Evolutionary conservation across 208 protist species (phyloP).

Genomic region (Blastocrithidia nonstop): DNA sequence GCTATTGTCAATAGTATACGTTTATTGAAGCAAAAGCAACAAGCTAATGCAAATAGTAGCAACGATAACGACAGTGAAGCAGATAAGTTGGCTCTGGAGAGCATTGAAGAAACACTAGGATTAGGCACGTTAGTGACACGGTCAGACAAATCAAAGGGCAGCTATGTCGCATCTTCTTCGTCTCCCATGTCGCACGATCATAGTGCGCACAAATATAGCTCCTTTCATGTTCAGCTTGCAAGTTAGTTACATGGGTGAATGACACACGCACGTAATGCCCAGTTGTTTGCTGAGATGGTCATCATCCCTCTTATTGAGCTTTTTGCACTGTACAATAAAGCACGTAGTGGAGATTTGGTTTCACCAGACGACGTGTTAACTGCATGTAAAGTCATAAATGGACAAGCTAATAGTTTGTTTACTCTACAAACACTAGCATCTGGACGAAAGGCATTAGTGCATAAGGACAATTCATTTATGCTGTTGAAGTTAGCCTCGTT

Average conservation of each 20-base stretch:
- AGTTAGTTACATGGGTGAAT: slow-evolving; percentile 69
- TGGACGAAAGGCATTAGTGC: slow-evolving; percentile 48
- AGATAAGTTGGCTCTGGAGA: slow-evolving; percentile 40
- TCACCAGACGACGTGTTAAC: slow-evolving; percentile 57
- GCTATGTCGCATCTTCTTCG: slow-evolving; percentile 5
- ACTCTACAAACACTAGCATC: slow-evolving; percentile 43
- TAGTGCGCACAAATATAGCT: too few species aligned
- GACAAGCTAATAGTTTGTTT: slow-evolving; percentile 19
- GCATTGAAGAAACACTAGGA: slow-evolving; percentile 73
- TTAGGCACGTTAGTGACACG: slow-evolving; percentile 39
- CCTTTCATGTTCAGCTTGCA: slow-evolving; percentile 47
- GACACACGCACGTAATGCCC: slow-evolving; percentile 54
- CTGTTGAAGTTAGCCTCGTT: slow-evolving; percentile 23
- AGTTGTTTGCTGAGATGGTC: slow-evolving; percentile 51
- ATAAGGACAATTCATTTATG: slow-evolving; percentile 37
- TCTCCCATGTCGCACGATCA: too few species aligned
- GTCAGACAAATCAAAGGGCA: slow-evolving; percentile 1
- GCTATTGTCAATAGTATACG: slow-evolving; percentile 51
- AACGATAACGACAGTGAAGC: slow-evolving; percentile 9
- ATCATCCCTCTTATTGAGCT: slow-evolving; percentile 71
- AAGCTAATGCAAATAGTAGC: slow-evolving; percentile 7
- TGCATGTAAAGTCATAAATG: slow-evolving; percentile 33
- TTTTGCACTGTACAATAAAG: slow-evolving; percentile 75
- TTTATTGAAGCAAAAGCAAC: slow-evolving; percentile 27
- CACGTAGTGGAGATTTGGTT: slow-evolving; percentile 58